Evolutionary conservation across 2,329 filamentous ascomycete species (phyloP), one percentile per base, ranked within the genome.

Genomic region (Aureobasidium sp.): DNA sequence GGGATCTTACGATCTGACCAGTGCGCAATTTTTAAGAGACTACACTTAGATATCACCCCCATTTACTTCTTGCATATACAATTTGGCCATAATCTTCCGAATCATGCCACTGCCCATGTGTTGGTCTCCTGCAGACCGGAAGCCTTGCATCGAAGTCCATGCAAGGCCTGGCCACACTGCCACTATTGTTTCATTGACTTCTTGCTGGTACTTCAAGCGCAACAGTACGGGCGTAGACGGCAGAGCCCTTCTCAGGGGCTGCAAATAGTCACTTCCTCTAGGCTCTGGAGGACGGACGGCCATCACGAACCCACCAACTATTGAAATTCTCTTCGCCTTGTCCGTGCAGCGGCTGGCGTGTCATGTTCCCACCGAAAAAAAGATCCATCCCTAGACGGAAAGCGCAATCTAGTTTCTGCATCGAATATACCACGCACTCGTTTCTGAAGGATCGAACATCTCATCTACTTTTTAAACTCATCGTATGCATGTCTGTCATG

Each of bases 1-100:
- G 64, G 47, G 69, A 72, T 69, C 47, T 62, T 25, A 9, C 47
- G 47, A 50, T 47, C 47, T 71, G 69, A 72, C 52, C 66, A 64
- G 58, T 62, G 65, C 63, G 68, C 67, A 69, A 71, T 70, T 68
- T 69, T 68, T 68, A 64, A 65, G 67, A 69, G 69, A 72, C 68
- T 63, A 73, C 70, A 73, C 63, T 64, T 62, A 59, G 42, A 48
- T 29, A 59, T 39, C 15, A 44, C 21, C 36, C 15, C 16, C 27
- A 41, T 59, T 41, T 16, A 42, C 48, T 9, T 49, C 45, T 42
- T 48, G 29, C 45, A 50, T 42, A 42, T 25, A 21, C 37, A 58
- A 9, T 42, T 42, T 42, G 34, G n/a, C 45, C 58, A 42, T 21
- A 34, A 42, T 42, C 11, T 52, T 34, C 21, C 45, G 37, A 25